phyloP scores from a whole-genome alignment of 257 asterid genomes.

The Scutellaria galericulata region DNA sequence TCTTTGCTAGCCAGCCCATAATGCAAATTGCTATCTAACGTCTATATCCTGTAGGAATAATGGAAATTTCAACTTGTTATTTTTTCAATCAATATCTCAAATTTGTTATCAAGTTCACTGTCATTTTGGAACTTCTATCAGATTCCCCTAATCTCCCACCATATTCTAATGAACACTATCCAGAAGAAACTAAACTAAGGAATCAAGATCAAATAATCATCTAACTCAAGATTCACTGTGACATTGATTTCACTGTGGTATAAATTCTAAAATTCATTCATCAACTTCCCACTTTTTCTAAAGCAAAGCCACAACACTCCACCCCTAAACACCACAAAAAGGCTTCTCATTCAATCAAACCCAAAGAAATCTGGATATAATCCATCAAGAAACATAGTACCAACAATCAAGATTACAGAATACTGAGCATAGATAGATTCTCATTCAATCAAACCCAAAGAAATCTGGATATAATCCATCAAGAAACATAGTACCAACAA shows the following conservation, averaged over 20 bases:
- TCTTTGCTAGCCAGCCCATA: conserved; percentile 91
- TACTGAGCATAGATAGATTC: conserved; percentile 7
- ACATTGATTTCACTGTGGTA: conserved; percentile 10
- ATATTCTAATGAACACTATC: conserved; percentile 10
- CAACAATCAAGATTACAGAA: conserved; percentile 19
- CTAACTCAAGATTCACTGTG: conserved; percentile 17
- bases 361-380: not conserved
- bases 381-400: conserved; percentile 16
- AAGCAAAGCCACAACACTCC: conserved; percentile 12
- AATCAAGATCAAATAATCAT: conserved; percentile 31
- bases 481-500: conserved; percentile 15
- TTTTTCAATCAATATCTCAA: conserved; percentile 13
- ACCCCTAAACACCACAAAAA: conserved; percentile 25
- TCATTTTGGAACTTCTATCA: not conserved
- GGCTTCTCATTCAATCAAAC: conserved; percentile 21
- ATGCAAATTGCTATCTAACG: conserved; percentile 33
- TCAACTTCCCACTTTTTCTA: conserved; percentile 8
- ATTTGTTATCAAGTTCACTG: not conserved
- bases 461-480: conserved; percentile 1
- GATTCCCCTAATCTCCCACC: not conserved
- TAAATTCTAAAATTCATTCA: conserved; percentile 21
- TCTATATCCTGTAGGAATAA: conserved; percentile 40
- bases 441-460: conserved; percentile 16
- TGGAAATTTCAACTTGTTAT: not conserved
- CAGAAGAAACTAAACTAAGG: conserved; percentile 18